Percentiles rank a stretch among this genome's conserved stretches.
phyloP scores from a whole-genome alignment of 164 flowering plant genomes.

The Tetracentron sinense region DNA sequence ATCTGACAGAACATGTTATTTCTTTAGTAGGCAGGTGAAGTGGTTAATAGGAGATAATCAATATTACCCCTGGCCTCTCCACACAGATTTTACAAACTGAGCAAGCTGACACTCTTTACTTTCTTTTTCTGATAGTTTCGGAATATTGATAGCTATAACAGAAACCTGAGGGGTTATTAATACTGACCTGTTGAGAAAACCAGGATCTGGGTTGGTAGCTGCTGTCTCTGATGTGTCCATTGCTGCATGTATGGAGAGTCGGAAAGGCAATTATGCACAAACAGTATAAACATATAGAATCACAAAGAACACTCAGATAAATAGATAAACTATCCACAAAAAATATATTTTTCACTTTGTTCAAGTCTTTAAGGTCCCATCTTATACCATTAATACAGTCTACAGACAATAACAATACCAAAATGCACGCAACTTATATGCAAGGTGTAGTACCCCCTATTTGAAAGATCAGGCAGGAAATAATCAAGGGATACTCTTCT shows the following conservation, averaged over 20 bases:
- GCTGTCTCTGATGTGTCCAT: conserved; percentile 42
- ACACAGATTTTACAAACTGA: neutral
- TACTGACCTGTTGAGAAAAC: conserved; percentile 24
- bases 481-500: too few species aligned
- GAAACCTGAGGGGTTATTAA: neutral
- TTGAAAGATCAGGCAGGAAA: too few species aligned
- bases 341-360: neutral
- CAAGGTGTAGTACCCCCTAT: too few species aligned
- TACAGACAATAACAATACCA: neutral
- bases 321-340: too few species aligned
- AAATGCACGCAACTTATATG: too few species aligned
- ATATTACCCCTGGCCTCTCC: neutral
- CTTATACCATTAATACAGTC: neutral
- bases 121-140: neutral
- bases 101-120: neutral
- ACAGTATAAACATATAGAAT: neutral
- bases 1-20: too few species aligned
- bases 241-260: conserved; percentile 23
- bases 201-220: conserved; percentile 16
- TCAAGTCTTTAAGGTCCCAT: neutral
- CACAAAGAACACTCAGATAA: neutral
- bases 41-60: neutral
- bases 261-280: neutral
- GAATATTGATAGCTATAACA: neutral
- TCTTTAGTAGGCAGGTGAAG: too few species aligned